Evolutionary conservation across 139 green algal genomes (phyloP).

Genomic region (Chlamydomonas asymmetrica): DNA sequence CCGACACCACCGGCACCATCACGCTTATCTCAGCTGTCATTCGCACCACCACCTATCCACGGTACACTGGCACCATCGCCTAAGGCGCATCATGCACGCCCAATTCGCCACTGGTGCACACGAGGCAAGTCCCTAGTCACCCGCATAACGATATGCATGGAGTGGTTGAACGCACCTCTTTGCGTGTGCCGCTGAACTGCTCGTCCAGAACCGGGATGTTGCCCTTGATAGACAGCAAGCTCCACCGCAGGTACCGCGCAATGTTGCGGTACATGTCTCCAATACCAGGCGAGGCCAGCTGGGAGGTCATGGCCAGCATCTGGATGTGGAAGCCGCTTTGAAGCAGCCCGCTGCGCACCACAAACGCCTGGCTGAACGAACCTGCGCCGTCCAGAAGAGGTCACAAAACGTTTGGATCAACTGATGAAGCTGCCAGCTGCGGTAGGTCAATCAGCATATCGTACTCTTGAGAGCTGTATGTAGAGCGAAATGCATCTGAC

Average conservation of each 20-base stretch:
- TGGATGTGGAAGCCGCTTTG: slow-evolving; percentile 20
- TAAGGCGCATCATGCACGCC: no score
- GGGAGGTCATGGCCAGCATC: slow-evolving; percentile 13
- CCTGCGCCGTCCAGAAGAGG: no score
- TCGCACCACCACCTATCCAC: no score
- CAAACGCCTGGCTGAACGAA: no score
- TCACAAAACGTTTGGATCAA: not conserved
- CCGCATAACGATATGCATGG: no score
- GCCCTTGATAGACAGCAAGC: slow-evolving; percentile 13
- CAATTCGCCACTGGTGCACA: no score
- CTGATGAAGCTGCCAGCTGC: not conserved
- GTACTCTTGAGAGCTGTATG: not conserved
- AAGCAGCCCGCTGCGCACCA: not conserved
- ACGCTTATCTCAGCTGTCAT: no score
- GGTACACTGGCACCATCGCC: no score
- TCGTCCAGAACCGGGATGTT: slow-evolving; percentile 22
- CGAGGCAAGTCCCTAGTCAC: no score
- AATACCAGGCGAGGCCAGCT: slow-evolving; percentile 15
- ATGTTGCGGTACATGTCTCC: slow-evolving; percentile 5
- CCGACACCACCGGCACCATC: no score
- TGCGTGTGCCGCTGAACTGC: not conserved
- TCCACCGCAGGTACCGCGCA: slow-evolving; percentile 21
- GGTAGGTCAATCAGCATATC: not conserved
- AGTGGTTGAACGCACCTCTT: no score
- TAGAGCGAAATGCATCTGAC: no score